These are phyloP conservation scores for Penicillium ochrochloron DNA, from an alignment of 495 filamentous ascomycete species.

Conservation along the genomic window DNA sequence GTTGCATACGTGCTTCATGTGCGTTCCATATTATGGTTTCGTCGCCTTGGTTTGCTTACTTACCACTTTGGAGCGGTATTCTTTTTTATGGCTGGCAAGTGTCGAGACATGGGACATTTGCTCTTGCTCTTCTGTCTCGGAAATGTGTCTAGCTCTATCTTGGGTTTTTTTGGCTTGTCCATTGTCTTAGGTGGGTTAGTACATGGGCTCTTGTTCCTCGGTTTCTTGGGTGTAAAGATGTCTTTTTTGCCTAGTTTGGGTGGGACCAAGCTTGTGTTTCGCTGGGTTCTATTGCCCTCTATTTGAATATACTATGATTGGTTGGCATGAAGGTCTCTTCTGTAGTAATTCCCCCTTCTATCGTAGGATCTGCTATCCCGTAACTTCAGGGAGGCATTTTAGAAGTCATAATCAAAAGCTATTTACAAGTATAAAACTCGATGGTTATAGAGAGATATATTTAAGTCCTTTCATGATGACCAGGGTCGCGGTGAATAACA, in stretches of 20 bases:
- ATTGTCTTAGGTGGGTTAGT: background rate
- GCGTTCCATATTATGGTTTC: background rate
- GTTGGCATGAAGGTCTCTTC: background rate
- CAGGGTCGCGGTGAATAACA: background rate
- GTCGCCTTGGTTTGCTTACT: background rate
- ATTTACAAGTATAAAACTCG: too few species aligned
- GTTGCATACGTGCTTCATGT: conserved; percentile 7
- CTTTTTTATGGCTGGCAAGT: background rate
- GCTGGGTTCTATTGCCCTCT: background rate
- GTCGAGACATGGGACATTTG: background rate
- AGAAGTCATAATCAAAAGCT: too few species aligned
- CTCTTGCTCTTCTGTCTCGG: background rate
- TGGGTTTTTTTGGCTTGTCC: background rate
- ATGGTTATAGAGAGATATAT: too few species aligned
- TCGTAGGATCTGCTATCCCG: background rate
- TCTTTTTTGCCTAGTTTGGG: background rate
- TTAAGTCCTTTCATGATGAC: too few species aligned
- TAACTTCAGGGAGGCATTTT: background rate
- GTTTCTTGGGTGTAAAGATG: background rate
- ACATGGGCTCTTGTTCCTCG: background rate
- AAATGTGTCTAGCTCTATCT: background rate
- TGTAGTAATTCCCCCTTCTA: background rate
- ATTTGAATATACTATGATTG: background rate
- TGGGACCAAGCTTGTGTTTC: background rate
- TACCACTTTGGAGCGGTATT: background rate